Evolutionary conservation across 78 protist genomes (phyloP).

Genomic region (Dictyostelium brefeldianum): DNA sequence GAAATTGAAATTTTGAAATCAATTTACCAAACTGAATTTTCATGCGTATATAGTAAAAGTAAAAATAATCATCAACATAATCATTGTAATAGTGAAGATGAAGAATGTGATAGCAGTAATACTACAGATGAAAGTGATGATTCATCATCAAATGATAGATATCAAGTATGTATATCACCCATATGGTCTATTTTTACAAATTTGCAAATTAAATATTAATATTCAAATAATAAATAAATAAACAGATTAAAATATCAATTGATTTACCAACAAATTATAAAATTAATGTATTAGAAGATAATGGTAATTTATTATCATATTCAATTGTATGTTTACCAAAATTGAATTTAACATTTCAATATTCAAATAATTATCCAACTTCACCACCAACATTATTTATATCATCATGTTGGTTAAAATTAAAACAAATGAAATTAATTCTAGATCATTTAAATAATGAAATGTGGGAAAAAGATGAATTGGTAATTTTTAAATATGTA

Average conservation of each 20-base stretch:
- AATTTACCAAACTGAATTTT: neutral
- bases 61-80: neutral
- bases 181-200: too few relatives aligned
- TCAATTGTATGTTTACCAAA: slow-evolving; percentile 2
- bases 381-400: neutral
- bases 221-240: too few relatives aligned
- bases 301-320: neutral
- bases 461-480: neutral
- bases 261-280: neutral
- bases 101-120: neutral
- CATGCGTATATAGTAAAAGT: too few relatives aligned
- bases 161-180: too few relatives aligned
- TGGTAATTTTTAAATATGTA: slow-evolving; percentile 9
- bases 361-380: neutral
- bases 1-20: slow-evolving; percentile 6
- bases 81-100: neutral
- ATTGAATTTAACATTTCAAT: neutral
- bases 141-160: too few relatives aligned
- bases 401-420: slow-evolving; percentile 10
- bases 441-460: neutral
- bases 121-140: too few relatives aligned
- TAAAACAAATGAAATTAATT: neutral
- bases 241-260: neutral
- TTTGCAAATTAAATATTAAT: too few relatives aligned
- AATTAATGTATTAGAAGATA: neutral